A percentile compares a stretch with the other conserved stretches of the same genome.
Conservation (phyloP, 148 eudicot genomes). For the Vaccinium darrowii region DNA sequence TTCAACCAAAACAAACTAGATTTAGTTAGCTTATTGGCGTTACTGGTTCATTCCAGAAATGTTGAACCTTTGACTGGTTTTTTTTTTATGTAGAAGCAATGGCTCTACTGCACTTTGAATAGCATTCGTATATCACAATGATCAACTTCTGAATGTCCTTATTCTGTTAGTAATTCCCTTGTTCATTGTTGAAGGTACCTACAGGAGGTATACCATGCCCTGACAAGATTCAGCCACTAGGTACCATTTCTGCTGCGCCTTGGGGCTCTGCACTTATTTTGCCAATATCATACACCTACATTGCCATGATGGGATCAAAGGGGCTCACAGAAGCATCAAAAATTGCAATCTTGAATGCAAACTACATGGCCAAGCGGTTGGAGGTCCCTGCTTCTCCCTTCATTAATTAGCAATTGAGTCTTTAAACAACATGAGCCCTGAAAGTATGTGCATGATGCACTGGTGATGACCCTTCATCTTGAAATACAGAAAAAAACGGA, state of each 20-base stretch:
- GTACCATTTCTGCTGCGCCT: constrained; percentile 95
- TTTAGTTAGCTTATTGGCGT: background rate
- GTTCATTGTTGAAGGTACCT: constrained; percentile 48
- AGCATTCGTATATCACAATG: background rate
- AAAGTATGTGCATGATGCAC: background rate
- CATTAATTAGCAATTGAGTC: background rate
- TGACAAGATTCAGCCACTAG: constrained; percentile 66
- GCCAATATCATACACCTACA: constrained; percentile 95
- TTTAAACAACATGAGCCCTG: background rate
- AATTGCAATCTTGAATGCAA: constrained; percentile 91
- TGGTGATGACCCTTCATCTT: background rate
- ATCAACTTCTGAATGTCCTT: background rate
- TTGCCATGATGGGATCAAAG: constrained; percentile 98
- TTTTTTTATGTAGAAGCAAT: background rate
- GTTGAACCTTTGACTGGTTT: background rate
- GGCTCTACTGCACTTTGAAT: constrained; percentile 2
- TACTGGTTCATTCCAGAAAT: background rate
- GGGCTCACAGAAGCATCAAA: constrained; percentile 97
- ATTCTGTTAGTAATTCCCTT: constrained; percentile 10
- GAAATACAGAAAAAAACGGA: background rate
- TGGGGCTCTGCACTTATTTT: constrained; percentile 98
- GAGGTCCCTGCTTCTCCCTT: constrained; percentile 56
- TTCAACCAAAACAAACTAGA: too few species aligned
- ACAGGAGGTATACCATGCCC: constrained; percentile 95
- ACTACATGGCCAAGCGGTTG: constrained; percentile 97